Conservation (phyloP, 108 stramenopile genomes). For the Phaeodactylum tricornutum region DNA sequence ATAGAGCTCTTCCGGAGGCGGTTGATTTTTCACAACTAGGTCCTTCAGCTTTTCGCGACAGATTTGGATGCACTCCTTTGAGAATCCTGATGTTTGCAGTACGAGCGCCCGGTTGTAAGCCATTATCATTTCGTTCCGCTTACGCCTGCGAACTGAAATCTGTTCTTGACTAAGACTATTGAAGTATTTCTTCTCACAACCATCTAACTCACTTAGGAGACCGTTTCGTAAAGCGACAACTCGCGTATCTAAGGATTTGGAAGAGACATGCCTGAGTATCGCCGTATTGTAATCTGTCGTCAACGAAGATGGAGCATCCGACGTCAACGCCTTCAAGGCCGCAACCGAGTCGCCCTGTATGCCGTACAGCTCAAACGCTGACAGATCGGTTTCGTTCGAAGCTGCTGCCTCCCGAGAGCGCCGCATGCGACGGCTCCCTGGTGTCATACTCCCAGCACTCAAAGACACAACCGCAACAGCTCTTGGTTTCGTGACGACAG, state of each 20-base stretch:
- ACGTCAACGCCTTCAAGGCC: slow-evolving; percentile 16
- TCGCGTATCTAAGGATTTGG: too few species aligned
- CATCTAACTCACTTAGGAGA: not conserved
- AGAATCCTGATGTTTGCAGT: slow-evolving; percentile 12
- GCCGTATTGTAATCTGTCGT: slow-evolving; percentile 20
- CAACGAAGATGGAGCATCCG: not conserved
- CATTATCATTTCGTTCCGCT: slow-evolving; percentile 13
- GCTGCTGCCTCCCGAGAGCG: not conserved
- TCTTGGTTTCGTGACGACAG: too few species aligned
- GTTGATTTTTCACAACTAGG: slow-evolving; percentile 1
- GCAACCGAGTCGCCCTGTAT: slow-evolving; percentile 25
- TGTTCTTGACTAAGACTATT: too few species aligned
- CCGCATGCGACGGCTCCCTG: not conserved
- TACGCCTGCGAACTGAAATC: slow-evolving; percentile 6
- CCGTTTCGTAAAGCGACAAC: not conserved
- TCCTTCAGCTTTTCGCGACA: slow-evolving; percentile 9
- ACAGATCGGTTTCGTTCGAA: not conserved
- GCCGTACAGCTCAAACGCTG: slow-evolving; percentile 19
- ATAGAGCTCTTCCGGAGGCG: slow-evolving; percentile 9
- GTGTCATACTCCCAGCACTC: not conserved
- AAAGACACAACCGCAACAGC: not conserved
- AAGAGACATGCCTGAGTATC: too few species aligned
- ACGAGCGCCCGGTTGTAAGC: slow-evolving; percentile 28
- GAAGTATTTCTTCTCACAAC: not conserved
- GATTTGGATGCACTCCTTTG: slow-evolving; percentile 1